Percentiles rank a stretch among this genome's conserved stretches.
Evolutionary conservation across 441 rosid genomes (phyloP).

Genomic region (Daphne laureola): DNA sequence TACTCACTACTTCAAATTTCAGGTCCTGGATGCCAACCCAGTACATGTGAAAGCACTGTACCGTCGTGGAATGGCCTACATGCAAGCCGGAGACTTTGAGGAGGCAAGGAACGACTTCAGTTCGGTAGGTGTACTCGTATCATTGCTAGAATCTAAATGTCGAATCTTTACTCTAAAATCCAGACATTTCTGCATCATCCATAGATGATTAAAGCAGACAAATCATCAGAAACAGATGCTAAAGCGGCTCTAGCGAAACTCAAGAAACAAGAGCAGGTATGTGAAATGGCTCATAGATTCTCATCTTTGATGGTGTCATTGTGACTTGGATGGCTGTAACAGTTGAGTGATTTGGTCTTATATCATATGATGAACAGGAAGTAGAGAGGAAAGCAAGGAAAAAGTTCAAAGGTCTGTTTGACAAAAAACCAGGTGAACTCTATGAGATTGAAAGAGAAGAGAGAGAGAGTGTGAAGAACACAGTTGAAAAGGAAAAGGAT

Average conservation of each 20-base stretch:
- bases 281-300: conserved; percentile 10
- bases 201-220: conserved; percentile 58
- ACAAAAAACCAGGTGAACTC: conserved; percentile 78
- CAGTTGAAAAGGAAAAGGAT: conserved; percentile 11
- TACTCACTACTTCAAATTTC: not conserved
- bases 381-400: conserved; percentile 67
- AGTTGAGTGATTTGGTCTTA: not conserved
- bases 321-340: not conserved
- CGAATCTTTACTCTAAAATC: conserved; percentile 2
- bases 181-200: conserved; percentile 11
- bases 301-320: conserved; percentile 2
- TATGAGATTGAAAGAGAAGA: conserved; percentile 38
- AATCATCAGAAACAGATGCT: conserved; percentile 58
- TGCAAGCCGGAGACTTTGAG: conserved; percentile 77
- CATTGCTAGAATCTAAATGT: not conserved
- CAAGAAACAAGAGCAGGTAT: conserved; percentile 75
- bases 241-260: conserved; percentile 67
- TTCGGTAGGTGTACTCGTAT: conserved; percentile 36
- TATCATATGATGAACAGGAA: conserved; percentile 41
- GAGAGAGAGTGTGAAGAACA: conserved; percentile 16
- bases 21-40: conserved; percentile 90
- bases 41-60: conserved; percentile 79
- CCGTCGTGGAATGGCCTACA: conserved; percentile 93
- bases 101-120: conserved; percentile 79
- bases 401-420: conserved; percentile 88